Evolutionary conservation across 2,329 filamentous ascomycete genomes (phyloP).

Genomic region (Aspergillus persii): DNA sequence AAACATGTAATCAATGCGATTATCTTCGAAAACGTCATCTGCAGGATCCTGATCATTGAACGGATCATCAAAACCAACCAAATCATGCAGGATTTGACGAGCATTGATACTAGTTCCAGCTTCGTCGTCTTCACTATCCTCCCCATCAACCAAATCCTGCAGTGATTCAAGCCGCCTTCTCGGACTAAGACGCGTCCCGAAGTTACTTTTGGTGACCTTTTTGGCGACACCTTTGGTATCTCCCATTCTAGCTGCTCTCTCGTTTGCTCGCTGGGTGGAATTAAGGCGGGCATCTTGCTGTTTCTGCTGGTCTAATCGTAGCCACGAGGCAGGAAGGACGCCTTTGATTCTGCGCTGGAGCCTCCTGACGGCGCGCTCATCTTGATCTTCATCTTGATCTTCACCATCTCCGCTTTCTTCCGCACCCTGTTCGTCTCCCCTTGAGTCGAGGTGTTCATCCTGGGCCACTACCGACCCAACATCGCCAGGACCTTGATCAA

Average conservation of each 20-base stretch:
- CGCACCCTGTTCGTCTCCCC: constrained; percentile 7
- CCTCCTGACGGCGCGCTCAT: constrained; percentile 30
- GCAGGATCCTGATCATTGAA: constrained; percentile 21
- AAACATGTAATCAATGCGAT: constrained; percentile 43
- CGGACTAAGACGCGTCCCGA: constrained; percentile 12
- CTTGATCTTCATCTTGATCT: constrained; percentile 9
- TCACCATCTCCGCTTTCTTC: constrained; percentile 12
- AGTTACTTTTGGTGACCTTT: constrained; percentile 27
- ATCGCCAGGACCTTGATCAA: constrained; percentile 11
- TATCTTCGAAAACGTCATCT: constrained; percentile 42
- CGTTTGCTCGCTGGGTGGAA: constrained; percentile 19
- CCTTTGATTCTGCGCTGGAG: constrained; percentile 45
- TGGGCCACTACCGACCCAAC: constrained; percentile 20
- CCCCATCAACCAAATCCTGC: constrained; percentile 28
- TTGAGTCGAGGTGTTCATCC: constrained; percentile 12
- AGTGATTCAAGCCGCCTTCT: constrained; percentile 15
- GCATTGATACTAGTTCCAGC: constrained; percentile 6
- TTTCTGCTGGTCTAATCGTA: constrained; percentile 40
- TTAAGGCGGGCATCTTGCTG: constrained; percentile 23
- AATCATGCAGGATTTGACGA: constrained; percentile 12
- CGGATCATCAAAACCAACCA: constrained; percentile 22
- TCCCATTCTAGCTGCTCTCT: constrained; percentile 20
- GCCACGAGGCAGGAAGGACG: constrained; percentile 50
- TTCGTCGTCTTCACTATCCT: constrained; percentile 21
- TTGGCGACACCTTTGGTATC: constrained; percentile 35